These are phyloP conservation scores for Microbotryum scabiosae DNA, from an alignment of 1,284 basidiomycete genomes.

Conservation along the genomic window DNA sequence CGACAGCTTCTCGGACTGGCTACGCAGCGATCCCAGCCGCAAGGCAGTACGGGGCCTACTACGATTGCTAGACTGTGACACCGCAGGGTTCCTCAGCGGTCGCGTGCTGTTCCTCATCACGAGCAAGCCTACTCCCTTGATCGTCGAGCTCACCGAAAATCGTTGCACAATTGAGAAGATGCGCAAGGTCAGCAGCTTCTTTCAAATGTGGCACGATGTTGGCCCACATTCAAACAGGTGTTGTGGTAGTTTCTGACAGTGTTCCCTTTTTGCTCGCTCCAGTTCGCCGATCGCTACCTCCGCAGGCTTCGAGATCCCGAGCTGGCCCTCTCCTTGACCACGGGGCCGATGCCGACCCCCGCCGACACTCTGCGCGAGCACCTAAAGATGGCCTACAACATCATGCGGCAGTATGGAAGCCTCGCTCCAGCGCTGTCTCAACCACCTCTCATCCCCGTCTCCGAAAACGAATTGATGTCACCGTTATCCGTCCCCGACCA, in stretches of 20 bases:
- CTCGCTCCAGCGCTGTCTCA: not conserved
- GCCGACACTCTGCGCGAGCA: conserved; percentile 25
- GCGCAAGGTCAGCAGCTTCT: not conserved
- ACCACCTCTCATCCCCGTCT: not conserved
- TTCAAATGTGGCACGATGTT: not conserved
- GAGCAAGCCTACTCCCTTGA: conserved; percentile 20
- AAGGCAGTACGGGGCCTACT: conserved; percentile 10
- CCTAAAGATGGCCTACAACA: conserved; percentile 29
- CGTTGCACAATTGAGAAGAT: conserved; percentile 10
- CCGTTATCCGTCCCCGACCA: too few relatives aligned
- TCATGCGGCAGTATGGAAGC: conserved; percentile 26
- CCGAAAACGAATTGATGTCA: too few relatives aligned
- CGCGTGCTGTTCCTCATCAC: conserved; percentile 28
- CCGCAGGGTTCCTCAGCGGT: conserved; percentile 20
- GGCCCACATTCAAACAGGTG: not conserved
- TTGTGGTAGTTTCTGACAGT: too few relatives aligned
- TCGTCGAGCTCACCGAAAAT: conserved; percentile 14
- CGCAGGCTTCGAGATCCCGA: not conserved
- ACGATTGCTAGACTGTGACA: conserved; percentile 6
- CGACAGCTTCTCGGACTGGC: conserved; percentile 19
- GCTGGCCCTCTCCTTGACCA: not conserved
- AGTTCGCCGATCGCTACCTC: conserved; percentile 22
- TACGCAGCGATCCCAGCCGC: conserved; percentile 10
- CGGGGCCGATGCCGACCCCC: conserved; percentile 8
- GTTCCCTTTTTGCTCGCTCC: not conserved